Percentiles rank a stretch among this genome's conserved stretches.
Evolutionary conservation across 2,329 filamentous ascomycete genomes (phyloP).

Genomic region (Ceratocystis lukuohia): DNA sequence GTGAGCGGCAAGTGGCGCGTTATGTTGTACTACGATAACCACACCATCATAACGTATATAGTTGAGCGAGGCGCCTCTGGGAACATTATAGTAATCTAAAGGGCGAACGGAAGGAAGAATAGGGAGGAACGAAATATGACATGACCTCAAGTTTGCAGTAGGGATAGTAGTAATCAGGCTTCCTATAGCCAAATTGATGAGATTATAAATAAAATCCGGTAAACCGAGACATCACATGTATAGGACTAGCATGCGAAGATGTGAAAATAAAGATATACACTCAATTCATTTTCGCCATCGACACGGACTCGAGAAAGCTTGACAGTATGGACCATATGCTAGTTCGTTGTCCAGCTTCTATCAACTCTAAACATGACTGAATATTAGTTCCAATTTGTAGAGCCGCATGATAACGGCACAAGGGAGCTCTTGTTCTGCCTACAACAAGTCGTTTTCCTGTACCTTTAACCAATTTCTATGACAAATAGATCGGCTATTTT

Average conservation of each 20-base stretch:
- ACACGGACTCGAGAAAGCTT: no score
- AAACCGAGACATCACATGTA: no score
- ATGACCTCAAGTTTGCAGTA: not conserved
- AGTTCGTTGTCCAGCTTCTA: no score
- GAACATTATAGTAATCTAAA: constrained; percentile 8
- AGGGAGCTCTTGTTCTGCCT: not conserved
- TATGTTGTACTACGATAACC: constrained; percentile 58
- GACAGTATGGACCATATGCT: no score
- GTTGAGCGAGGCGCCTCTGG: constrained; percentile 33
- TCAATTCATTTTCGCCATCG: no score
- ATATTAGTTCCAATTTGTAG: not conserved
- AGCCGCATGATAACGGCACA: not conserved
- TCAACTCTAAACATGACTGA: not conserved
- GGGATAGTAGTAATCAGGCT: no score
- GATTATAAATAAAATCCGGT: no score
- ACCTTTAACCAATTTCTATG: not conserved
- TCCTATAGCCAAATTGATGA: no score
- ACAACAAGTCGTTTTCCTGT: no score
- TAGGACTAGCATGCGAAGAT: no score
- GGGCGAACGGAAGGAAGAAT: no score
- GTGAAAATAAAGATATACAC: no score
- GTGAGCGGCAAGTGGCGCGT: constrained; percentile 46
- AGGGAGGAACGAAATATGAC: not conserved
- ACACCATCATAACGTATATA: constrained; percentile 58
- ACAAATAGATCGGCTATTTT: not conserved